Base-by-base conservation (phyloP, 1,284 basidiomycete genomes). In the Coriolopsis trogii region DNA sequence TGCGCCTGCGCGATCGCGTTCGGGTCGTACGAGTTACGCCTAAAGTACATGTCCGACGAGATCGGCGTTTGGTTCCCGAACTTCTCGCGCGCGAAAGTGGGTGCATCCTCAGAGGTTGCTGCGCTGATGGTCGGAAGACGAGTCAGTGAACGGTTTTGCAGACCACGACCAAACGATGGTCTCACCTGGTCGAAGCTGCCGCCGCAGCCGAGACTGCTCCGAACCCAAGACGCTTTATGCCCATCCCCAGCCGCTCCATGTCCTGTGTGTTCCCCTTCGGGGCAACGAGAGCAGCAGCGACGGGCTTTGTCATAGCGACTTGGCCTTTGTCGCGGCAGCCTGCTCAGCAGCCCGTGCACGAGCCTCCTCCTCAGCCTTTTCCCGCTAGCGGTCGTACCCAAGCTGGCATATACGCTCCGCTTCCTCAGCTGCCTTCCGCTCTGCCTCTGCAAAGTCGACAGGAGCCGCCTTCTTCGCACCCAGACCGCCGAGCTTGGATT, bases 31-130 rank as follows among this genome's bases (percentile, higher is more conserved):
- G 84, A 72, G 47, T 91, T 91, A 26, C 96, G 84, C 31, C 90
- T 92, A 71, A 98, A 98, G 79, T 93, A 98, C 90, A 96, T 95
- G 69, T 99, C 97, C 2, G 93, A 96, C 4, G 94, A 97, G 69
- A 99, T 98, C 42, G 81, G 92, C 70, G 98, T 99, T 68, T 98
- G 96, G 57, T 67, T 73, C 1, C 93, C 91, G 68, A 99, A 99
- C 65, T 93, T 93, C 23, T 94, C 88, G 56, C 95, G 84, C 2
- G 97, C 96, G 23, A 84, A 85, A 10, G 83, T 93, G 1, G 86
- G 83, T 43, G 89, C 79, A 42, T 92, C 86, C 44, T 85, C 88
- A 13, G 63, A 66, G 0, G 70, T 67, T 4, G 76, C 59, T 5
- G 66, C 40, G 12, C 57, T 53, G 43, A 4, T 34, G 13, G 25